Evolutionary conservation across 768 basidiomycete species (phyloP).

Genomic region (Panellus pusillus): DNA sequence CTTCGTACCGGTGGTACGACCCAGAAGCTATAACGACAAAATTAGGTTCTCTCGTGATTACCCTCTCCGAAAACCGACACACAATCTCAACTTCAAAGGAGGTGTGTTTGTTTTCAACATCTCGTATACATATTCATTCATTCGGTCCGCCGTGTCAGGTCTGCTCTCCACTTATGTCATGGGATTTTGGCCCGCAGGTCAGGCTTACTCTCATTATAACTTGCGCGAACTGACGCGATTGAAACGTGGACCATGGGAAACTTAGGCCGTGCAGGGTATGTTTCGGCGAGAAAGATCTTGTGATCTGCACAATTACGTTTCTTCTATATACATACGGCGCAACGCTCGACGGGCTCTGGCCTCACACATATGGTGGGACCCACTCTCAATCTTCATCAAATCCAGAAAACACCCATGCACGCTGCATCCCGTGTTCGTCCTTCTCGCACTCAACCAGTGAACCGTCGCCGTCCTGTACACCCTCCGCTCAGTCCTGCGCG

Average conservation of each 20-base stretch:
- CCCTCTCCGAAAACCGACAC: slow-evolving; percentile 47
- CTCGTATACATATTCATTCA: neutral
- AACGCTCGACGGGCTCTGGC: slow-evolving; percentile 72
- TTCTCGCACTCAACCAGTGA: slow-evolving; percentile 55
- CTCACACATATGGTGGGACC: slow-evolving; percentile 13
- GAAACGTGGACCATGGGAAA: slow-evolving; percentile 78
- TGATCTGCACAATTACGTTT: too few relatives aligned
- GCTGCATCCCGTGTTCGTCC: slow-evolving; percentile 67
- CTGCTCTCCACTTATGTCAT: slow-evolving; percentile 37
- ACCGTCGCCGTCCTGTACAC: slow-evolving; percentile 47
- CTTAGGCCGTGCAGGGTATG: slow-evolving; percentile 84
- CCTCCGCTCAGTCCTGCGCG: slow-evolving; percentile 60
- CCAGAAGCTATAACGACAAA: slow-evolving; percentile 45
- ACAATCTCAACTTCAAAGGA: slow-evolving; percentile 46
- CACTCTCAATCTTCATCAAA: too few relatives aligned
- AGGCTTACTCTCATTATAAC: neutral
- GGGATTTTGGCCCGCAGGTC: slow-evolving; percentile 70
- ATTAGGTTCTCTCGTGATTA: slow-evolving; percentile 52
- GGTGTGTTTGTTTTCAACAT: slow-evolving; percentile 20
- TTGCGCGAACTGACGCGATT: neutral
- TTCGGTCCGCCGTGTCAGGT: slow-evolving; percentile 1
- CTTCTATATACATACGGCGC: slow-evolving; percentile 52
- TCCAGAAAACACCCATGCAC: slow-evolving; percentile 79
- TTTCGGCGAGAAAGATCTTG: too few relatives aligned
- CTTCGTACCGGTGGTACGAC: slow-evolving; percentile 10